These are phyloP conservation scores for Saksenaea oblongispora DNA, from an alignment of 371 early-diverging fungal genomes.

Conservation along the genomic window DNA sequence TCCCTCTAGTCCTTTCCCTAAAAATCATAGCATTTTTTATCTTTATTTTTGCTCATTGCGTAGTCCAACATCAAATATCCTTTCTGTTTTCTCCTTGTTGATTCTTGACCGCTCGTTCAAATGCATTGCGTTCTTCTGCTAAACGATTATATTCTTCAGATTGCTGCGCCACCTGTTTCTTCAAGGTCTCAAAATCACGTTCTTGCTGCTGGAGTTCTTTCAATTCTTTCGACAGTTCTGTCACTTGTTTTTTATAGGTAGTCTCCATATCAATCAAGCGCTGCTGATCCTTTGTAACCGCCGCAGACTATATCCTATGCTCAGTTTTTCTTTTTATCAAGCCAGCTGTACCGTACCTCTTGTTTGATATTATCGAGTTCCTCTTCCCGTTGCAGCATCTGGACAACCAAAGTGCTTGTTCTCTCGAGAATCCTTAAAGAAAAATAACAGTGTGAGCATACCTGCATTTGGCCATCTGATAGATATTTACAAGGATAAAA, in stretches of 20 bases:
- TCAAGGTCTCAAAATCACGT: conserved; percentile 70
- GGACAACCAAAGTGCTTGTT: conserved; percentile 71
- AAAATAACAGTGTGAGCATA: not conserved
- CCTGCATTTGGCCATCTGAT: not conserved
- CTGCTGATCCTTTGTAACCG: conserved; percentile 25
- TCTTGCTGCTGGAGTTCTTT: conserved; percentile 55
- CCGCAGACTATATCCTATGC: conserved; percentile 9
- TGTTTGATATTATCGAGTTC: conserved; percentile 58
- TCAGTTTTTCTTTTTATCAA: not conserved
- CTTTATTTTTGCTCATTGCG: not conserved
- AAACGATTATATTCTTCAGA: conserved; percentile 76
- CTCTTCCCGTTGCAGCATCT: conserved; percentile 70
- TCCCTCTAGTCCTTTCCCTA: conserved; percentile 7
- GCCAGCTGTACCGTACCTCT: conserved; percentile 37
- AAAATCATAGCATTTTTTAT: conserved; percentile 6
- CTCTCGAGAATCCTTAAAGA: conserved; percentile 68
- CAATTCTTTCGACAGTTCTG: conserved; percentile 42
- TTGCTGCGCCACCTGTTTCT: conserved; percentile 76
- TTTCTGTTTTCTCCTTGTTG: conserved; percentile 23
- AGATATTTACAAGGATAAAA: conserved; percentile 68
- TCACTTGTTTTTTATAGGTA: conserved; percentile 32
- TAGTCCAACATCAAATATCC: conserved; percentile 24
- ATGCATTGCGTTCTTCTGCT: conserved; percentile 65
- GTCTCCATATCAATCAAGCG: conserved; percentile 37
- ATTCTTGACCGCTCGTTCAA: conserved; percentile 43